phyloP scores from a whole-genome alignment of 768 basidiomycete genomes.

The Pulveroboletus sp. region DNA sequence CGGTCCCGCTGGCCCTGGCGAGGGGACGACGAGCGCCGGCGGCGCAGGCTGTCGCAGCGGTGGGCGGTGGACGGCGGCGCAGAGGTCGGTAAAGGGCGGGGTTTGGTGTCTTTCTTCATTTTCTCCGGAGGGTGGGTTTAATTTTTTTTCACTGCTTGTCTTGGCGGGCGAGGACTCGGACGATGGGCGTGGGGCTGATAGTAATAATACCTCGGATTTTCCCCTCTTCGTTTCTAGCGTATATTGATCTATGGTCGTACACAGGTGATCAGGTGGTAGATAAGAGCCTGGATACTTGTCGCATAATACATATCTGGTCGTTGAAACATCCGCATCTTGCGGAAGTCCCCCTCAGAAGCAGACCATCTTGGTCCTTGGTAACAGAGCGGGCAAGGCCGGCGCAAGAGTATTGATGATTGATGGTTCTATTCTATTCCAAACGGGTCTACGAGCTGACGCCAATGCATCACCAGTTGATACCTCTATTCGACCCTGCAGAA shows the following conservation, averaged over 20 bases:
- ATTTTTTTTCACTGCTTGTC: background rate
- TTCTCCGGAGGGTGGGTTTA: too few species aligned
- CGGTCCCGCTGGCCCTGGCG: background rate
- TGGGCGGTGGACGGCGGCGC: slow-evolving; percentile 5
- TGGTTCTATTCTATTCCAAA: too few species aligned
- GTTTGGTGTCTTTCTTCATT: background rate
- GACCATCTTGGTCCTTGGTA: too few species aligned
- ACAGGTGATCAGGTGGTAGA: background rate
- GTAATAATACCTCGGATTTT: background rate
- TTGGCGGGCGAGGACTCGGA: background rate
- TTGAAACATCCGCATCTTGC: background rate
- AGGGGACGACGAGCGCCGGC: background rate
- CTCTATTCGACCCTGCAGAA: too few species aligned
- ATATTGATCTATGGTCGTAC: slow-evolving; percentile 1
- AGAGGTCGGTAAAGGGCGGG: slow-evolving; percentile 1
- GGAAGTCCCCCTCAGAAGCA: too few species aligned
- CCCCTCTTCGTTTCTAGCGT: background rate
- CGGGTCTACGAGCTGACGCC: too few species aligned
- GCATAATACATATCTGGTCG: background rate
- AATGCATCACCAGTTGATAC: too few species aligned
- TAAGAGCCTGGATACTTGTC: background rate
- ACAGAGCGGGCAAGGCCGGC: too few species aligned
- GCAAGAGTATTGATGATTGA: too few species aligned
- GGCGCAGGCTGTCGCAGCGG: slow-evolving; percentile 1
- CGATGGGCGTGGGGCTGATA: background rate